Percentiles rank a stretch among this genome's conserved stretches.
These are phyloP conservation scores for Dendrocalamus sinicus DNA, from an alignment of 176 grass and related monocot species.

Conservation along the genomic window DNA sequence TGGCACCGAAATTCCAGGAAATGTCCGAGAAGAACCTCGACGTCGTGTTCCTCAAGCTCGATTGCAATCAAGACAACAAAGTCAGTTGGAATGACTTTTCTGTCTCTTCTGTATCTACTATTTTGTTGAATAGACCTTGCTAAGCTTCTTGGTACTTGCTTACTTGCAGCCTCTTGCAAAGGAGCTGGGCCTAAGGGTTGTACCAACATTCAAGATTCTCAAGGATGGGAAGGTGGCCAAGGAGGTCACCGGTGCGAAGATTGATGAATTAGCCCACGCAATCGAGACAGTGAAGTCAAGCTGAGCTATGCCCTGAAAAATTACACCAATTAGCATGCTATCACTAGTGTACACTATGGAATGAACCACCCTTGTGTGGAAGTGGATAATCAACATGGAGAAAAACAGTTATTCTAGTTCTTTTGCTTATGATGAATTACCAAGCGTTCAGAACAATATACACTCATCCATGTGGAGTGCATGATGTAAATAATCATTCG, in stretches of 20 bases:
- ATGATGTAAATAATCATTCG: constrained; percentile 48
- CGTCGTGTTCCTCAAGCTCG: constrained; percentile 91
- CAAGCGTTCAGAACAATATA: constrained; percentile 38
- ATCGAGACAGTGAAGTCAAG: constrained; percentile 74
- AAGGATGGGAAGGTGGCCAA: constrained; percentile 81
- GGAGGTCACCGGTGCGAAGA: constrained; percentile 90
- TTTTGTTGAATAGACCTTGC: constrained; percentile 14
- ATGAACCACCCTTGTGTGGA: constrained; percentile 34
- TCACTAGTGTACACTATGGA: constrained; percentile 42
- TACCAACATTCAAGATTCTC: constrained; percentile 94
- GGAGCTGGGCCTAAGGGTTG: constrained; percentile 82
- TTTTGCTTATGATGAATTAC: constrained; percentile 49
- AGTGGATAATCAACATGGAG: constrained; percentile 38
- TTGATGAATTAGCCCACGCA: constrained; percentile 66
- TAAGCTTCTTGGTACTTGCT: constrained; percentile 30
- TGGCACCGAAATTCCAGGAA: constrained; percentile 78
- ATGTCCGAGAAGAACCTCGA: constrained; percentile 90
- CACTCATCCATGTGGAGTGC: constrained; percentile 24
- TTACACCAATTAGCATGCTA: constrained; percentile 31
- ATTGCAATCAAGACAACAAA: constrained; percentile 96
- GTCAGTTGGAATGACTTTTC: constrained; percentile 39
- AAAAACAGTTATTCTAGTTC: constrained; percentile 43
- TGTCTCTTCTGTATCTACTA: constrained; percentile 10
- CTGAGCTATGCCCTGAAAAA: constrained; percentile 51
- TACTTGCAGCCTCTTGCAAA: constrained; percentile 76